Evolutionary conservation across 352 stramenopile species (phyloP).

Genomic region (Phytophthora pisi): DNA sequence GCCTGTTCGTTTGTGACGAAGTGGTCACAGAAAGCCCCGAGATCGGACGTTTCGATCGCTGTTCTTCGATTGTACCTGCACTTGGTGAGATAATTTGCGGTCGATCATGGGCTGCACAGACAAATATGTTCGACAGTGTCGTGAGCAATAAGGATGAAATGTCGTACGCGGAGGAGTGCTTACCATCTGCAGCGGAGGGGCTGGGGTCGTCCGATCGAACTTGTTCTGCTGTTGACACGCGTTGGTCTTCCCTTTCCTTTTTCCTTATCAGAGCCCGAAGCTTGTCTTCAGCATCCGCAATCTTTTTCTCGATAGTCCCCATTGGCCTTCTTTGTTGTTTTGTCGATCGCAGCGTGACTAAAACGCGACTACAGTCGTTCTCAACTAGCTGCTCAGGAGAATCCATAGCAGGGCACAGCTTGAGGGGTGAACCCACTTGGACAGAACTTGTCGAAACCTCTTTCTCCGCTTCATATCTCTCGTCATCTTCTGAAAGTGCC

Average conservation of each 20-base stretch:
- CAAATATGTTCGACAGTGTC: conserved; percentile 4
- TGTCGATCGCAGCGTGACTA: too few species aligned
- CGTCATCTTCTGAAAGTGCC: neutral
- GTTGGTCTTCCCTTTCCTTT: conserved; percentile 1
- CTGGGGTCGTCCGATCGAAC: neutral
- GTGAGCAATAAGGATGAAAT: neutral
- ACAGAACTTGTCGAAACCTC: neutral
- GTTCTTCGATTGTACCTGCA: neutral
- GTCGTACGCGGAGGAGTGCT: neutral
- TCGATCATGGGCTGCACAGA: neutral
- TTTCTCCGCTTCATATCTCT: neutral
- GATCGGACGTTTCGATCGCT: conserved; percentile 4
- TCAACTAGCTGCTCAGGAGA: conserved; percentile 16
- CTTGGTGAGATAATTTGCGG: conserved; percentile 3
- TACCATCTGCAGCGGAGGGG: conserved; percentile 10
- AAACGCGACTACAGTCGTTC: neutral
- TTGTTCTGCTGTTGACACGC: neutral
- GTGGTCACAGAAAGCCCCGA: neutral
- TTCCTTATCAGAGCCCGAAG: conserved; percentile 9
- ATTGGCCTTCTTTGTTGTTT: too few species aligned
- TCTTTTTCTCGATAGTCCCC: too few species aligned
- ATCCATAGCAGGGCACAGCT: neutral
- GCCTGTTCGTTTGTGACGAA: neutral
- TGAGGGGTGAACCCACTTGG: neutral
- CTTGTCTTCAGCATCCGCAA: conserved; percentile 19